Conservation (phyloP, 805 yeast species). For the Ogataea glucozyma region DNA sequence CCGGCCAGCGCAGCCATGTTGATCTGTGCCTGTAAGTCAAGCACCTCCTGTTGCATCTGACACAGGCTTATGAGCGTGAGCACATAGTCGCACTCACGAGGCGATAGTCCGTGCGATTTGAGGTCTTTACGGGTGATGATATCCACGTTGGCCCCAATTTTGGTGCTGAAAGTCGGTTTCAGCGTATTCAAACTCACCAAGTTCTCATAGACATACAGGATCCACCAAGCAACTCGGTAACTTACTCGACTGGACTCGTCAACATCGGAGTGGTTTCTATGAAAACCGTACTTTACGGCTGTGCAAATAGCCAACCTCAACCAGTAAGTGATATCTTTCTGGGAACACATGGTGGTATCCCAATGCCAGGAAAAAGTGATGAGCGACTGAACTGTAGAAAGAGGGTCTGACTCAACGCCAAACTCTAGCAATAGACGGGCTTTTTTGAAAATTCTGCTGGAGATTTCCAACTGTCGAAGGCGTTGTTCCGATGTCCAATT, state of each 20-base stretch:
- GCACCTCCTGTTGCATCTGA: slow-evolving; percentile 6
- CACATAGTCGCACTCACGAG: slow-evolving; percentile 12
- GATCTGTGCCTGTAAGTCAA: slow-evolving; percentile 7
- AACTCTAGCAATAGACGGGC: slow-evolving; percentile 16
- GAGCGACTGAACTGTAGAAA: slow-evolving; percentile 58
- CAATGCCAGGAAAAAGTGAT: slow-evolving; percentile 12
- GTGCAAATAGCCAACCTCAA: slow-evolving; percentile 64
- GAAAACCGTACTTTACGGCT: slow-evolving; percentile 75
- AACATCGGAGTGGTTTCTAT: slow-evolving; percentile 44
- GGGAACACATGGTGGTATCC: slow-evolving; percentile 10
- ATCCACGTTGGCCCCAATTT: neutral
- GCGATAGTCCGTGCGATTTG: slow-evolving; percentile 11
- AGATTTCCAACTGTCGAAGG: slow-evolving; percentile 41
- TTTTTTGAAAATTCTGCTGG: slow-evolving; percentile 42
- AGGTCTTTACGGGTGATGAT: slow-evolving; percentile 9
- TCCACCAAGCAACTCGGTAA: slow-evolving; percentile 63
- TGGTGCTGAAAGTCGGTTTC: slow-evolving; percentile 3
- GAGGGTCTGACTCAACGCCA: slow-evolving; percentile 59
- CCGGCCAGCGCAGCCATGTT: neutral
- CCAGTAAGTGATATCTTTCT: slow-evolving; percentile 67
- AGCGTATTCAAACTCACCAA: slow-evolving; percentile 9
- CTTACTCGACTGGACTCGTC: neutral
- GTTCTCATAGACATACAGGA: slow-evolving; percentile 42
- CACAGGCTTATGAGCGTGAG: slow-evolving; percentile 9
- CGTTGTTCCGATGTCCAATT: slow-evolving; percentile 48